These are phyloP conservation scores for Jamesozyma spencerorum DNA, from an alignment of 805 yeast species.

Conservation along the genomic window DNA sequence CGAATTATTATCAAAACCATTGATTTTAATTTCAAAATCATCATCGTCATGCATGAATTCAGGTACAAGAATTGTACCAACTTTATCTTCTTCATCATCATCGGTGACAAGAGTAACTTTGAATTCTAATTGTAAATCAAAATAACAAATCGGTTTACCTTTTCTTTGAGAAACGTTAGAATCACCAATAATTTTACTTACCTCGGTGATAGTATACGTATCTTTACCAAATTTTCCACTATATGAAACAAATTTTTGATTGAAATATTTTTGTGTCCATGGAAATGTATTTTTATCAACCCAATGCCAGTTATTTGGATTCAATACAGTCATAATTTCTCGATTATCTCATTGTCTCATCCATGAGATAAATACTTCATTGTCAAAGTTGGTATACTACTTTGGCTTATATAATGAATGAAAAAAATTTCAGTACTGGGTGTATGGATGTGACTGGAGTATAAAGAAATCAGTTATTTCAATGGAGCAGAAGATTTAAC, in stretches of 20 bases:
- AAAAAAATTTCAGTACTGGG: background rate
- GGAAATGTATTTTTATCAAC: constrained; percentile 58
- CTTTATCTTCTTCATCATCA: constrained; percentile 17
- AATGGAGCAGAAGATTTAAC: constrained; percentile 18
- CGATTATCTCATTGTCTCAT: too few species aligned
- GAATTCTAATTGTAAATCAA: constrained; percentile 51
- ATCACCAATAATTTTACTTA: constrained; percentile 53
- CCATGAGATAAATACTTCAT: too few species aligned
- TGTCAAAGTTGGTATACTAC: too few species aligned
- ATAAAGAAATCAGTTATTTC: background rate
- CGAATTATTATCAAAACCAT: constrained; percentile 30
- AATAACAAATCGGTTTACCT: constrained; percentile 69
- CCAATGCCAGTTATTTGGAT: constrained; percentile 76
- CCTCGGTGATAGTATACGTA: constrained; percentile 29
- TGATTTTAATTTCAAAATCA: constrained; percentile 52
- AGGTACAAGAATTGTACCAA: constrained; percentile 43
- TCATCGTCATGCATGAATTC: constrained; percentile 75
- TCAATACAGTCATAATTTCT: constrained; percentile 53
- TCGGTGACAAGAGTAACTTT: constrained; percentile 31
- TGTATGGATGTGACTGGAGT: background rate
- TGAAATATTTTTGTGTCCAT: constrained; percentile 49
- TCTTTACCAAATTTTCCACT: constrained; percentile 14
- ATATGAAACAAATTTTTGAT: constrained; percentile 13
- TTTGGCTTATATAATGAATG: too few species aligned
- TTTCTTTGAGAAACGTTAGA: constrained; percentile 80